These are phyloP conservation scores for Vitis hybrid DNA, from an alignment of 177 flowering plant genomes.

Conservation along the genomic window DNA sequence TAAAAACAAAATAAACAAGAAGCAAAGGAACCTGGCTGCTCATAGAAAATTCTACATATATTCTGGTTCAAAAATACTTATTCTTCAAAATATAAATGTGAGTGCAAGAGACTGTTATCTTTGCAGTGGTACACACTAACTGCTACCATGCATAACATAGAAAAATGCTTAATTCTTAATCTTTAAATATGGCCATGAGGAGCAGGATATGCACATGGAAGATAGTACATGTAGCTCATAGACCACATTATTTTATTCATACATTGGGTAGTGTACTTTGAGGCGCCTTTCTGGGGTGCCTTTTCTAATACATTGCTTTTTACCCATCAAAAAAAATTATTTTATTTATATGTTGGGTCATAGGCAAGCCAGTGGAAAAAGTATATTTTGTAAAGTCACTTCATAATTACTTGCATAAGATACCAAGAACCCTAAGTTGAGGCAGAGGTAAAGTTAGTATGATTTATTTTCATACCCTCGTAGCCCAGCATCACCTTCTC, in stretches of 20 bases:
- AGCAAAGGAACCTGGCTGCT: background rate
- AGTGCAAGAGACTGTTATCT: too few relatives aligned
- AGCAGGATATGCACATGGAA: background rate
- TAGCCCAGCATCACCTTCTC: slow-evolving; percentile 97
- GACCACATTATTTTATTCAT: background rate
- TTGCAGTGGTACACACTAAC: too few relatives aligned
- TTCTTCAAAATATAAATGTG: background rate
- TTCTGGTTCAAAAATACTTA: background rate
- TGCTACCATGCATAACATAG: too few relatives aligned
- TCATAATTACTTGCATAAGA: background rate
- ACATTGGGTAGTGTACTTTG: too few relatives aligned
- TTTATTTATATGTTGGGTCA: background rate
- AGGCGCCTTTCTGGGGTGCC: too few relatives aligned
- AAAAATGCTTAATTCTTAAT: too few relatives aligned
- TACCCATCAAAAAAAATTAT: too few relatives aligned
- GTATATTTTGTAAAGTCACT: background rate
- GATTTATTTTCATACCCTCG: slow-evolving; percentile 56
- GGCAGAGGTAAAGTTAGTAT: background rate
- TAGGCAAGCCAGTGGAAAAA: background rate
- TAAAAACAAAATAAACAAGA: background rate
- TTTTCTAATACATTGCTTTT: too few relatives aligned
- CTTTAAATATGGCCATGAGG: background rate
- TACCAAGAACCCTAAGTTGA: background rate
- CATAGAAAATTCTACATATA: background rate
- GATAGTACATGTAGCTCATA: background rate